Base-by-base conservation (phyloP, 2,329 filamentous ascomycete genomes). In the Beauveria asiatica region DNA sequence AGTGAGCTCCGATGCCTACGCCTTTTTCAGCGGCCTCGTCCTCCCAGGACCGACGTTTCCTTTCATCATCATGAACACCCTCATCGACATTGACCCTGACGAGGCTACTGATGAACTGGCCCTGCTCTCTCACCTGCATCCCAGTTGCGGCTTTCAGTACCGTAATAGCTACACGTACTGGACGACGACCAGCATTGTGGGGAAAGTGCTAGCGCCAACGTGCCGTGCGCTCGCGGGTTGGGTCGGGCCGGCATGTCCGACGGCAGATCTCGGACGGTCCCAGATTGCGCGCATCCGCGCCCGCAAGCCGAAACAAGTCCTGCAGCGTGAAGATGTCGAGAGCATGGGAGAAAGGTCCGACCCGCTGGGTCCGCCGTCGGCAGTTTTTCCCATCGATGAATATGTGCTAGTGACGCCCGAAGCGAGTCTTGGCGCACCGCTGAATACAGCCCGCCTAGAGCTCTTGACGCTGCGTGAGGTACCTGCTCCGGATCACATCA, bases 41-140 rank as follows among this genome's bases (percentile, higher is more conserved):
- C 74, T 92, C 3, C 88, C 88, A 9, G 88, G 88, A 11, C 74
- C 79, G 4, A 85, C 83, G 0, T 83, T 89, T 50, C 86, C 88
- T 3, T 92, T 88, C 73, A 80, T 90, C 42, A 84, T 90, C 50
- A 91, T 92, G 86, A 91, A 90, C 69, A 83, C 87, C 4, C 78
- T 92, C 48, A 85, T 91, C 64, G 88, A 91, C 69, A 83, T 89
- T 65, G 88, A 91, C 67, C 84, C 84, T 2, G 87, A 89, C 68
- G 80, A 80, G 4, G 84, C 84, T 3, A 84, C 83, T 5, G 83
- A 87, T 63, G 76, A 84, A 8, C 80, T 91, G 17, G 84, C 85
- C 11, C 78, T 87, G 39, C 79, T 92, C 9, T 86, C 84, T 1
- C 85, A 90, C 66, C 79, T 87, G 65, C 81, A 87, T 61, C 86